Base-by-base conservation (phyloP, 192 early-diverging fungal species). In the Coemansia sp. region DNA sequence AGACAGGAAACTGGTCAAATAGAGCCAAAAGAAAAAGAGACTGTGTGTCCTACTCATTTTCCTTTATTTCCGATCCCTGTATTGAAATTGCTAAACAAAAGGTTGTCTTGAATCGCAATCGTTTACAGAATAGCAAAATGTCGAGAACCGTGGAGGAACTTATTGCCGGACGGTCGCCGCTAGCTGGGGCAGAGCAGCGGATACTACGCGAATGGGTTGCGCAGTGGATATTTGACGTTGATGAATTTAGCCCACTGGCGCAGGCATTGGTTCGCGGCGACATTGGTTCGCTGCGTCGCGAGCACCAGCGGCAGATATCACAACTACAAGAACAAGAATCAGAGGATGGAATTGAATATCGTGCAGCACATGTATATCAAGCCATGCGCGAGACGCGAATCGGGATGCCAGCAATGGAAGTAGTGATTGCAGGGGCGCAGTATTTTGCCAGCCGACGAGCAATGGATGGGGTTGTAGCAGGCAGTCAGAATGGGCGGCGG, bases 381-480 rank as follows among this genome's bases (percentile, higher is more conserved):
- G 19, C 32, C 24, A 59, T 79, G 71, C 64, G 54, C 3, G 76
- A 79, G 53, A 79, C 76, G 0, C 56, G 64, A 56, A 34, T 79
- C 5, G 47, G 27, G 5, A 79, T 79, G 76, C 76, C 76, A 10
- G 76, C 76, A 10, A 79, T 79, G 76, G 76, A 79, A 53, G 71
- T 70, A 38, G 68, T 79, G 5, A 70, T 79, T 12, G 76, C 76
- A 5, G 76, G 76, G 2, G 76, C 76, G 5, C 76, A 79, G 60
- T 79, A 79, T 54, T 69, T 49, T 50, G 58, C 58, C 3, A 49
- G 62, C 18, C 53, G 58, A 52, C 54, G 51, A 30, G 38, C 53
- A 19, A 32, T 14, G 34, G 57, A 25, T 25, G 18, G 5, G 21
- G 7, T 47, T 26, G 34, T n/a, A 24, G 50, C 49, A 12, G n/a